Percentiles rank a stretch among this genome's conserved stretches.
phyloP scores from a whole-genome alignment of 148 eudicot genomes.

The Limonium bicolor region DNA sequence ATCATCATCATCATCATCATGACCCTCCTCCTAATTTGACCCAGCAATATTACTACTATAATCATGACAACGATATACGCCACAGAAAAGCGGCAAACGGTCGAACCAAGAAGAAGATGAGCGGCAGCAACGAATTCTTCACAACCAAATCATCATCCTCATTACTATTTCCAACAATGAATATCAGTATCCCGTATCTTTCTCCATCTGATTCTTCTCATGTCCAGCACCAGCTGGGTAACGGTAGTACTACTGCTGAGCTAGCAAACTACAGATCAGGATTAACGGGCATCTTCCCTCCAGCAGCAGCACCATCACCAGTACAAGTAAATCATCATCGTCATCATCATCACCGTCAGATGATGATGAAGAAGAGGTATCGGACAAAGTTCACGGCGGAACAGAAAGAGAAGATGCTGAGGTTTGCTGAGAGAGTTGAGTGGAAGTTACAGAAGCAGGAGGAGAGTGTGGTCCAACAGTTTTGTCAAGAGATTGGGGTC shows the following conservation, averaged over 20 bases:
- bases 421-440: constrained; percentile 57
- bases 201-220: constrained; percentile 33
- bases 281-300: too few relatives aligned
- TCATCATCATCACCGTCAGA: constrained; percentile 4
- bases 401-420: constrained; percentile 54
- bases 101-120: constrained; percentile 22
- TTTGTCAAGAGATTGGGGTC: constrained; percentile 59
- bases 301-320: constrained; percentile 5
- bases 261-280: constrained; percentile 8
- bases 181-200: too few relatives aligned
- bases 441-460: constrained; percentile 70
- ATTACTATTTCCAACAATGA: too few relatives aligned
- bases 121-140: constrained; percentile 16
- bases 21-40: background rate
- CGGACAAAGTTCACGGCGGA: constrained; percentile 49
- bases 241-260: constrained; percentile 3
- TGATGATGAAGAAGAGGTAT: constrained; percentile 42
- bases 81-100: constrained; percentile 11
- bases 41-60: constrained; percentile 11
- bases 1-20: constrained; percentile 8
- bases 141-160: too few relatives aligned
- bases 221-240: constrained; percentile 18
- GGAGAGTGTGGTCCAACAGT: constrained; percentile 43
- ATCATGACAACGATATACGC: background rate
- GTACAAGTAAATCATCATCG: background rate